Evolutionary conservation across 805 yeast genomes (phyloP), one percentile per base, ranked within the genome.

Genomic region (Candida vartiovaarae): DNA sequence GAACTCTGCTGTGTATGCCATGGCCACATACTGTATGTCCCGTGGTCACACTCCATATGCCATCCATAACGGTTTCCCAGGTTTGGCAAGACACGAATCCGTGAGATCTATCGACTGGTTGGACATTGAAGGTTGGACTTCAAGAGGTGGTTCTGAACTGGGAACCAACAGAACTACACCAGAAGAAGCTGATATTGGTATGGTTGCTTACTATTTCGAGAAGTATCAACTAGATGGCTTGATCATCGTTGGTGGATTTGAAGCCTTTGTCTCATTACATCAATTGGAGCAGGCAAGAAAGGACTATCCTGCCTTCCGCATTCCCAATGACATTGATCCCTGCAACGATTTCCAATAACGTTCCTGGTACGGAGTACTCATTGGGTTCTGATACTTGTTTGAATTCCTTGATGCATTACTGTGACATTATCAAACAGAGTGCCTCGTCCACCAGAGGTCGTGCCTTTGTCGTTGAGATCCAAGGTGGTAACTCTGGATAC

Each of bases 401-500:
- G 60, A 84, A 83, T 60, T 72, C 81, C 34, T 67, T 83, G 58
- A 78, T 82, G 62, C 72, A 77, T 44, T 83, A 84, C 63, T 82
- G 89, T 70, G 91, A 83, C 59, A 77, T 80, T n/a, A 78, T 84
- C 39, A 82, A 82, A 55, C 90, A 84, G 62, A 75, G 83, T 31
- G 93, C 95, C 8, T 75, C 86, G 11, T 82, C 90, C 15, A 76
- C 89, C 1, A 74, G 91, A 71, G 76, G 84, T 56, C 72, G 93
- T 63, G 84, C 81, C 11, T 84, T 84, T 57, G 86, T 84, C 32
- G 85, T 84, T 48, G 95, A 84, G 58, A 84, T 81, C 29, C 95
- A 84, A 67, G 95, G 95, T 56, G 95, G 95, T 43, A 79, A 84
- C 63, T 80, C 86, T 26, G 95, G 95, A 40, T 84, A 74, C 60